phyloP scores from a whole-genome alignment of 129 eudicot species.

The Calendula officinalis region DNA sequence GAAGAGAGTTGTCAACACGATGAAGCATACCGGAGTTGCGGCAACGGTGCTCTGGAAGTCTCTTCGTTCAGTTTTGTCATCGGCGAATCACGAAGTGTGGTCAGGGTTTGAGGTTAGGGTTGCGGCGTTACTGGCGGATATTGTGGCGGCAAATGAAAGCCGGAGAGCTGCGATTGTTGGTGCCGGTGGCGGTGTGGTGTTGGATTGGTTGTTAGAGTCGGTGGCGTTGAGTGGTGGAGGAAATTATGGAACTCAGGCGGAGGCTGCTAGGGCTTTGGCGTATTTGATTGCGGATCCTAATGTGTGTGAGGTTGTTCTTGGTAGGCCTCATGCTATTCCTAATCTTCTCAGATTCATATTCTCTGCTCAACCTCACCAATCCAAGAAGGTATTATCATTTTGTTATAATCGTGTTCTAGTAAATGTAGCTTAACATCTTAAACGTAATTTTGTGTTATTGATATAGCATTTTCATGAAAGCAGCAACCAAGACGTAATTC shows the following conservation, averaged over 20 bases:
- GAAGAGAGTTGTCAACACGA: conserved; percentile 36
- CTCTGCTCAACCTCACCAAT: conserved; percentile 70
- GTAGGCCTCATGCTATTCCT: conserved; percentile 73
- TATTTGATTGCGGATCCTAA: conserved; percentile 81
- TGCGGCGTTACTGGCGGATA: conserved; percentile 41
- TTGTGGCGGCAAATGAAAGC: conserved; percentile 60
- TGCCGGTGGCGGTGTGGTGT: conserved; percentile 62
- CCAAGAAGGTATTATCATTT: conserved; percentile 22
- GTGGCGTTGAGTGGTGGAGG: conserved; percentile 51
- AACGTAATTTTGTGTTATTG: conserved; percentile 38
- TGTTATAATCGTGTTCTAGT: too few species aligned
- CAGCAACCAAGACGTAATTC: conserved; percentile 80
- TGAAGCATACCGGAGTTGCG: conserved; percentile 73
- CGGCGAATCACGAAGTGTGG: conserved; percentile 85
- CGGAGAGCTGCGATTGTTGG: conserved; percentile 79
- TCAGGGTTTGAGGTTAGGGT: conserved; percentile 85
- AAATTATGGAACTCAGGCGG: too few species aligned
- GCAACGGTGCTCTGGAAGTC: conserved; percentile 90
- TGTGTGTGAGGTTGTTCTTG: conserved; percentile 65
- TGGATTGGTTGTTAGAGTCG: conserved; percentile 43
- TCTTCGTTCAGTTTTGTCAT: conserved; percentile 68
- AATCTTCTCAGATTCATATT: conserved; percentile 76
- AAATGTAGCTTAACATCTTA: too few species aligned
- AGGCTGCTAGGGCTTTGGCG: conserved; percentile 51
- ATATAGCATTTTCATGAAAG: conserved; percentile 56